A percentile compares a stretch with the other conserved stretches of the same genome.
phyloP scores from a whole-genome alignment of 768 basidiomycete species.

The Phanerochaete carnosa region DNA sequence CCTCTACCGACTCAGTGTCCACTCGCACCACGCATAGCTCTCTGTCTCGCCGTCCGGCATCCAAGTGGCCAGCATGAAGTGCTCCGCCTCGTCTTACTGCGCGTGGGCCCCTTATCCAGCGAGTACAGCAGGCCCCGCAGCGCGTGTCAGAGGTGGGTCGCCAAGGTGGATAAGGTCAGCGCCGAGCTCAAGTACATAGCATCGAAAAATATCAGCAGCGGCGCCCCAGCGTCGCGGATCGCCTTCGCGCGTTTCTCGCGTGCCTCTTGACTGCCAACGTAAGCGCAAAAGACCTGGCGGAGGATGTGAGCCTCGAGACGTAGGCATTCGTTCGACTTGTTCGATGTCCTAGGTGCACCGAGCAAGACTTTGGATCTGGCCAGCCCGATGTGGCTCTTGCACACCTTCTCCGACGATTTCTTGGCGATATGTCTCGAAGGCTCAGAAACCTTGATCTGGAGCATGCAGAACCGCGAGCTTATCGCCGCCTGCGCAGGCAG shows the following conservation, averaged over 20 bases:
- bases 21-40: constrained; percentile 80
- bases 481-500: no score
- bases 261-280: constrained; percentile 62
- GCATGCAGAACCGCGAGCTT: no score
- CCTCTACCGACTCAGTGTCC: constrained; percentile 72
- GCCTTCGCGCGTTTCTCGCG: constrained; percentile 63
- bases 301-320: constrained; percentile 76
- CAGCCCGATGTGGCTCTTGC: constrained; percentile 62
- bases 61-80: constrained; percentile 93
- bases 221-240: constrained; percentile 67
- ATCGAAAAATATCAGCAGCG: constrained; percentile 65
- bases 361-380: constrained; percentile 78
- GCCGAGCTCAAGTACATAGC: constrained; percentile 76
- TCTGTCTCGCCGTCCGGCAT: constrained; percentile 83
- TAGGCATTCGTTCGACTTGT: constrained; percentile 51
- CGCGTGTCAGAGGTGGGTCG: constrained; percentile 71
- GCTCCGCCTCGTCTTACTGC: no score
- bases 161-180: constrained; percentile 72
- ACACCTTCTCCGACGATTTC: constrained; percentile 72
- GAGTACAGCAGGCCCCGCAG: constrained; percentile 69
- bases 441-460: no score
- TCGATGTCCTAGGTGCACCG: constrained; percentile 34
- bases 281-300: constrained; percentile 70
- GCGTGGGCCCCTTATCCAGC: constrained; percentile 42
- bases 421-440: constrained; percentile 37